Percentiles rank a stretch among this genome's conserved stretches.
These are phyloP conservation scores for Kazachstania sp. DNA, from an alignment of 1,139 yeast genomes.

Conservation along the genomic window DNA sequence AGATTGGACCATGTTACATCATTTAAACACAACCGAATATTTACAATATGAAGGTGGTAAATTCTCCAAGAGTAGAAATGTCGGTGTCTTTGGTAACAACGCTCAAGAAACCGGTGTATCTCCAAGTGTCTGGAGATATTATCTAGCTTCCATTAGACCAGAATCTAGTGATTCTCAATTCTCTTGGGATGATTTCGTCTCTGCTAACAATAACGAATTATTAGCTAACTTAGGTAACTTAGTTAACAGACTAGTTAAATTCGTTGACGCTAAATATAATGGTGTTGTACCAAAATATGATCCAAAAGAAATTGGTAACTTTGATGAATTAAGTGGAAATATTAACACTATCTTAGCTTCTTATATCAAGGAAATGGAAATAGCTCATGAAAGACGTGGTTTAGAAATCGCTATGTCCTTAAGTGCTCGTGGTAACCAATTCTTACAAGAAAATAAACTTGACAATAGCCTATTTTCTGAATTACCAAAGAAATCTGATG, in stretches of 20 bases:
- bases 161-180: slow-evolving; percentile 92
- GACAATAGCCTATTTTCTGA: slow-evolving; percentile 78
- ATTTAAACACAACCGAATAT: slow-evolving; percentile 91
- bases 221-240: slow-evolving; percentile 94
- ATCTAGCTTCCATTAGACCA: slow-evolving; percentile 83
- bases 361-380: slow-evolving; percentile 69
- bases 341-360: slow-evolving; percentile 50
- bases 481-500: slow-evolving; percentile 73
- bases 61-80: slow-evolving; percentile 89
- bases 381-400: slow-evolving; percentile 57
- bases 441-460: slow-evolving; percentile 80
- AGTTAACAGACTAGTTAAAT: slow-evolving; percentile 86
- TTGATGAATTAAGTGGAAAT: slow-evolving; percentile 45
- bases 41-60: slow-evolving; percentile 96
- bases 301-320: slow-evolving; percentile 39
- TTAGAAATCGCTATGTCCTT: slow-evolving; percentile 61
- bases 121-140: slow-evolving; percentile 95
- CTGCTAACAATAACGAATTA: slow-evolving; percentile 85
- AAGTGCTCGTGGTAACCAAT: slow-evolving; percentile 86
- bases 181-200: slow-evolving; percentile 91
- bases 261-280: slow-evolving; percentile 80
- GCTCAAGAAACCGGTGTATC: slow-evolving; percentile 88
- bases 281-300: slow-evolving; percentile 72
- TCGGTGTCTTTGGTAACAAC: slow-evolving; percentile 95
- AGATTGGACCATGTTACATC: slow-evolving; percentile 83